Conservation (phyloP, 495 filamentous ascomycete genomes). For the Daldinia concentrica region DNA sequence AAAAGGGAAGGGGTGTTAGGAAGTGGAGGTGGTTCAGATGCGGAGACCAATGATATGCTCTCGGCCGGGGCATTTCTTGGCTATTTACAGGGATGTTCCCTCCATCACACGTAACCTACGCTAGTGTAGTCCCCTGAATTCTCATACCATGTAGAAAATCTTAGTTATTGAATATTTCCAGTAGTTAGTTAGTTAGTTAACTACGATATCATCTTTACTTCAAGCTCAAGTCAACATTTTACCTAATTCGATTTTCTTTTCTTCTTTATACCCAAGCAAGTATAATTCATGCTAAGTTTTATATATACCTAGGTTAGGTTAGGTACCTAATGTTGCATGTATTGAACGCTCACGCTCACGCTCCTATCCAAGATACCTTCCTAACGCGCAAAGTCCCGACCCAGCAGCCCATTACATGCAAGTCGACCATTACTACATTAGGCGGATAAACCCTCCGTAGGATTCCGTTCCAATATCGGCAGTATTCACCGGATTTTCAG, state of each 20-base stretch:
- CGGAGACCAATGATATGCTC: constrained; percentile 40
- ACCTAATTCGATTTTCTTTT: not conserved
- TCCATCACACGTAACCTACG: not conserved
- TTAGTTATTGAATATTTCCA: not conserved
- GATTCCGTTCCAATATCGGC: constrained; percentile 38
- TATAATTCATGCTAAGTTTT: not conserved
- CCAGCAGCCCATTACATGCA: constrained; percentile 21
- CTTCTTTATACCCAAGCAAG: too few species aligned
- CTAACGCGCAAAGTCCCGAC: constrained; percentile 17
- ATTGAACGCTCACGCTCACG: not conserved
- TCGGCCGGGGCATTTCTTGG: not conserved
- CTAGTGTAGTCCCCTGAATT: too few species aligned
- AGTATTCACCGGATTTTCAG: constrained; percentile 16
- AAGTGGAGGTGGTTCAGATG: constrained; percentile 24
- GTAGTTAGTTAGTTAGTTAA: too few species aligned
- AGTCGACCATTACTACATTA: constrained; percentile 28
- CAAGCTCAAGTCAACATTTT: not conserved
- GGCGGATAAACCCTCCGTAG: constrained; percentile 21
- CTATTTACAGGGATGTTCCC: not conserved
- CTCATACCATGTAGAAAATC: too few species aligned
- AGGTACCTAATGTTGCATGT: not conserved
- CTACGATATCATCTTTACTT: not conserved
- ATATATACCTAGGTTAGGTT: not conserved
- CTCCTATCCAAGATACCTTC: constrained; percentile 3
- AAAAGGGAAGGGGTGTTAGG: not conserved